A percentile compares a stretch with the other conserved stretches of the same genome.
These are phyloP conservation scores for Chloroidium sp. DNA, from an alignment of 163 green algal species.

Conservation along the genomic window DNA sequence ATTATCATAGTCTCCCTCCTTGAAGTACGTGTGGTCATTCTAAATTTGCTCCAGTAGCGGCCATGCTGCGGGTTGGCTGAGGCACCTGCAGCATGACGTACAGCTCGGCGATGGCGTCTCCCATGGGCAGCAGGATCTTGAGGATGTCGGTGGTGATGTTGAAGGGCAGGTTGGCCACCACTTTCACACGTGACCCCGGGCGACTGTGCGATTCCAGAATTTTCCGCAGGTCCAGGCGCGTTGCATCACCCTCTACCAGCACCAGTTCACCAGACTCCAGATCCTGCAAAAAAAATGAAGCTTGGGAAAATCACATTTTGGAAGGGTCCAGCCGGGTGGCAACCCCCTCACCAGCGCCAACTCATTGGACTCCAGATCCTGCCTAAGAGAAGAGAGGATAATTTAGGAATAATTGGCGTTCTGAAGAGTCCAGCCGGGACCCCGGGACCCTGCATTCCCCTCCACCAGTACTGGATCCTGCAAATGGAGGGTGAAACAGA, in stretches of 20 bases:
- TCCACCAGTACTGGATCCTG: no score
- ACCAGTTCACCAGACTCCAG: not conserved
- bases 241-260: not conserved
- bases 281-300: not conserved
- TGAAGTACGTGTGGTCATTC: no score
- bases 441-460: no score
- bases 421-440: no score
- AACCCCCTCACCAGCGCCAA: no score
- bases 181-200: conserved; percentile 18
- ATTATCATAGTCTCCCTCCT: no score
- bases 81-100: conserved; percentile 73
- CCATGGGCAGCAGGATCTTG: conserved; percentile 58
- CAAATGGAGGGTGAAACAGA: no score
- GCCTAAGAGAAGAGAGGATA: no score
- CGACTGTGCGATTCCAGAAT: not conserved
- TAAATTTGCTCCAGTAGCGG: not conserved
- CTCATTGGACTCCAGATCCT: no score
- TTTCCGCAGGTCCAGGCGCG: not conserved
- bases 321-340: no score
- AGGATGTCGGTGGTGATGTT: conserved; percentile 94
- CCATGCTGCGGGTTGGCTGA: not conserved
- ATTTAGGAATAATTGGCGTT: no score
- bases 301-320: no score
- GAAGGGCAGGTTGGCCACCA: conserved; percentile 94
- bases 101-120: conserved; percentile 61